Percentiles rank a stretch among this genome's conserved stretches.
phyloP scores from a whole-genome alignment of 176 grass and related monocot genomes.

The Oryza longistaminata region DNA sequence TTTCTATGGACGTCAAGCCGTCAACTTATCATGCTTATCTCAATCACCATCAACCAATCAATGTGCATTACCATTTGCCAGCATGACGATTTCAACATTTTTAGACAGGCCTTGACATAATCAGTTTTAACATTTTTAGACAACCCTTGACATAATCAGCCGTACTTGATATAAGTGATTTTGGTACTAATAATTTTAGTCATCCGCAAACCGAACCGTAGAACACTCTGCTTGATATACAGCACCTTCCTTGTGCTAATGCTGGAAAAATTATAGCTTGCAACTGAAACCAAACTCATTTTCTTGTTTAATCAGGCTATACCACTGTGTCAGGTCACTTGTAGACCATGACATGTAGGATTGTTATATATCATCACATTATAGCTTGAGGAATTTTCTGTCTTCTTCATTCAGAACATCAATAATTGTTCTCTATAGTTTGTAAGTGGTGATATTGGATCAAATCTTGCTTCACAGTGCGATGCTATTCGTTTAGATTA shows the following conservation, averaged over 20 bases:
- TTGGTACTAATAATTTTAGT: constrained; percentile 1
- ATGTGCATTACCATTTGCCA: constrained; percentile 7
- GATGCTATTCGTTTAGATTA: constrained; percentile 16
- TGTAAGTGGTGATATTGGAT: not conserved
- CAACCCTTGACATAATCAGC: not conserved
- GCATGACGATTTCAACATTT: not conserved
- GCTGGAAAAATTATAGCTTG: not conserved
- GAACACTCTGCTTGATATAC: not conserved
- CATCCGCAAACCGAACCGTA: not conserved
- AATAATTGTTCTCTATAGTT: not conserved
- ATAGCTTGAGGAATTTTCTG: not conserved
- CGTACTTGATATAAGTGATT: constrained; percentile 1
- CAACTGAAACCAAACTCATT: not conserved
- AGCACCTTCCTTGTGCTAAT: not conserved
- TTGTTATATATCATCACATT: constrained; percentile 27
- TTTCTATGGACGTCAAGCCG: not conserved
- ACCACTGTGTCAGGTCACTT: not conserved
- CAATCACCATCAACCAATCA: constrained; percentile 3
- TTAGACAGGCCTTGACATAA: not conserved
- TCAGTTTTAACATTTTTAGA: not conserved
- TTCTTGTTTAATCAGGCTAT: not conserved
- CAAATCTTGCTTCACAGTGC: constrained; percentile 1
- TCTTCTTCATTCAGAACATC: constrained; percentile 12
- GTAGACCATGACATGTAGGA: constrained; percentile 8
- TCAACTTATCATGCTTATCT: not conserved